These are phyloP conservation scores for Cryoendolithus antarcticus DNA, from an alignment of 2,329 filamentous ascomycete species.

Conservation along the genomic window DNA sequence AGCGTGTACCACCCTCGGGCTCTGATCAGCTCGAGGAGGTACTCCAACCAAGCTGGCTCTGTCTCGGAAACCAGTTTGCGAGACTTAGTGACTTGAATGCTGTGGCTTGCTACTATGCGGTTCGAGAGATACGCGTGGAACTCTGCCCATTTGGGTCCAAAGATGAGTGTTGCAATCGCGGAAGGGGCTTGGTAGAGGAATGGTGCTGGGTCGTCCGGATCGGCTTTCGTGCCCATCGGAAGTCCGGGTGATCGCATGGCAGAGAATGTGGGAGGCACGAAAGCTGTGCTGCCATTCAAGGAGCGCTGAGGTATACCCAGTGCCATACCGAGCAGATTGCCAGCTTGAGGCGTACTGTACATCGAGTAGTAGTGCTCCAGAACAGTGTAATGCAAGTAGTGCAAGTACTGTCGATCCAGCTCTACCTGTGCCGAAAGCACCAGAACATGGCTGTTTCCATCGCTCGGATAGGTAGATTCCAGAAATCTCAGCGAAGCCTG, in stretches of 20 bases:
- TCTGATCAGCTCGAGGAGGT: constrained; percentile 62
- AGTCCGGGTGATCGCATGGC: constrained; percentile 22
- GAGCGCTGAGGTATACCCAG: constrained; percentile 58
- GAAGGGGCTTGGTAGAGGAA: constrained; percentile 81
- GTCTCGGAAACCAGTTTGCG: constrained; percentile 52
- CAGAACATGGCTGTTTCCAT: constrained; percentile 63
- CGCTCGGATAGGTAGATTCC: constrained; percentile 75
- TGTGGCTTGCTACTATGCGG: constrained; percentile 34
- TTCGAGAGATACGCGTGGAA: constrained; percentile 68
- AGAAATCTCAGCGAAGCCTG: constrained; percentile 65
- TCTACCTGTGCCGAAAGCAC: constrained; percentile 72
- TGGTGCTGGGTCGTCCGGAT: constrained; percentile 32
- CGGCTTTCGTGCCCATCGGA: constrained; percentile 5
- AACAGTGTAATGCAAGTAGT: constrained; percentile 69
- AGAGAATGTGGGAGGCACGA: constrained; percentile 35
- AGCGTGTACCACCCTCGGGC: constrained; percentile 66
- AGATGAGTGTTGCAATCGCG: constrained; percentile 68
- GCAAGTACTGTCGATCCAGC: constrained; percentile 68
- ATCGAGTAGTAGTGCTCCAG: constrained; percentile 66
- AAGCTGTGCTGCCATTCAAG: constrained; percentile 47
- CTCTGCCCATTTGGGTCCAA: constrained; percentile 77
- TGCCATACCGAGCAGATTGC: constrained; percentile 62
- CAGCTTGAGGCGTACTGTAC: constrained; percentile 32
- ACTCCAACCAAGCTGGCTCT: constrained; percentile 67
- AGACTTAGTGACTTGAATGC: constrained; percentile 14